These are phyloP conservation scores for Rhizoclosmatium globosum DNA, from an alignment of 192 early-diverging fungal species.

Conservation along the genomic window DNA sequence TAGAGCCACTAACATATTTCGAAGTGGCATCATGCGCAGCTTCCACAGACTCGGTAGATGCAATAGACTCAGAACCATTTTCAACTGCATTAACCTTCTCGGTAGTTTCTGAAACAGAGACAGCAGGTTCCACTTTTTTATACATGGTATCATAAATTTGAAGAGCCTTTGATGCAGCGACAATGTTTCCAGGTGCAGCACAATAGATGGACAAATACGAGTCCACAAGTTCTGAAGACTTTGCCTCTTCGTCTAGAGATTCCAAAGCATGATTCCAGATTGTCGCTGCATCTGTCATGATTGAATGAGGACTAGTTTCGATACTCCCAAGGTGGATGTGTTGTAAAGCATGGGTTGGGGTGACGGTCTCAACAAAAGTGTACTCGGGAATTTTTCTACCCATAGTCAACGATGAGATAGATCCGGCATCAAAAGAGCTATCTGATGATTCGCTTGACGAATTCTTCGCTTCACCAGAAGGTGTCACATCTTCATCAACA, in stretches of 20 bases:
- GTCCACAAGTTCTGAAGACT: conserved; percentile 2
- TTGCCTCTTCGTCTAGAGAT: neutral
- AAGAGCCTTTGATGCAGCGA: conserved; percentile 16
- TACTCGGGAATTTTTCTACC: neutral
- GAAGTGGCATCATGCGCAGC: neutral
- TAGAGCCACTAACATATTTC: neutral
- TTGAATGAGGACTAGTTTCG: neutral
- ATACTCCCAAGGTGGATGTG: conserved; percentile 10
- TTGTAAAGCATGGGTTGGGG: neutral
- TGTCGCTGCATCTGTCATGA: conserved; percentile 7
- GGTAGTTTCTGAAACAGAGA: neutral
- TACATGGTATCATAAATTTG: conserved; percentile 28
- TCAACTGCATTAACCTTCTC: neutral
- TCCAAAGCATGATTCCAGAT: conserved; percentile 1
- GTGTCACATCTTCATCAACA: neutral
- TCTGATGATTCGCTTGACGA: neutral
- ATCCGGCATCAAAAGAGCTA: neutral
- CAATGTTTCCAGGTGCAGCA: conserved; percentile 17
- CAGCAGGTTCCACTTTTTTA: neutral
- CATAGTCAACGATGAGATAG: neutral
- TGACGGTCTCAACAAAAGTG: conserved; percentile 8
- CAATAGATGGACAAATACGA: conserved; percentile 20
- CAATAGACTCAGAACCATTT: neutral
- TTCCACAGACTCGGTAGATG: too few relatives aligned
- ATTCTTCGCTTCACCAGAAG: neutral